Conservation (phyloP, 1,284 basidiomycete species). For the Cryptococcus sp. region DNA sequence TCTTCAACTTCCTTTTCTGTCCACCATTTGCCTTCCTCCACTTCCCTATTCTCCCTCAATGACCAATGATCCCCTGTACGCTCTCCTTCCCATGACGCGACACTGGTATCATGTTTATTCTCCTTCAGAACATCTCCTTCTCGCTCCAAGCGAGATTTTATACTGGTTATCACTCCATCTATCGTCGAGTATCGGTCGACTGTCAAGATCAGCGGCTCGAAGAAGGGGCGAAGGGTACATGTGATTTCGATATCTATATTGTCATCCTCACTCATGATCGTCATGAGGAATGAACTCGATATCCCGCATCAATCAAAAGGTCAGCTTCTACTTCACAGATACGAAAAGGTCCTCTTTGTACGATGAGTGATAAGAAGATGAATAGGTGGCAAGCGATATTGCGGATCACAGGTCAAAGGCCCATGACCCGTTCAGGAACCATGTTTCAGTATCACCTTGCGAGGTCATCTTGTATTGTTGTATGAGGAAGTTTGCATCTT, state of each 20-base stretch:
- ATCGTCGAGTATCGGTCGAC: background rate
- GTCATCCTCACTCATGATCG: background rate
- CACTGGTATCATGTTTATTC: background rate
- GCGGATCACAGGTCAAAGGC: too few relatives aligned
- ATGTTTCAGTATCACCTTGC: too few relatives aligned
- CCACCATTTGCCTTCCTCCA: slow-evolving; percentile 24
- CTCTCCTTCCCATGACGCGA: background rate
- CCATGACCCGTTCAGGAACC: too few relatives aligned
- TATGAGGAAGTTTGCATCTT: too few relatives aligned
- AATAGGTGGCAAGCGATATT: too few relatives aligned
- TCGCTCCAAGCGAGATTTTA: background rate
- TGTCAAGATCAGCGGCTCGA: background rate
- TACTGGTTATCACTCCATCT: background rate
- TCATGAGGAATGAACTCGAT: too few relatives aligned
- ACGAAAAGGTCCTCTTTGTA: too few relatives aligned
- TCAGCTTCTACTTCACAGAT: too few relatives aligned
- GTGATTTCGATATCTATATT: background rate
- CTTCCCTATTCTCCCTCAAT: slow-evolving; percentile 8
- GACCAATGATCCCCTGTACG: slow-evolving; percentile 7
- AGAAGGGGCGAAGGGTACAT: background rate
- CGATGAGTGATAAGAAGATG: too few relatives aligned
- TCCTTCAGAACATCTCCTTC: background rate
- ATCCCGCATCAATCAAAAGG: too few relatives aligned
- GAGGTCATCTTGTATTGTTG: too few relatives aligned
- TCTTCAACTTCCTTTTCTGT: slow-evolving; percentile 15